phyloP scores from a whole-genome alignment of 2,329 filamentous ascomycete species.

The Phyllachora maydis region DNA sequence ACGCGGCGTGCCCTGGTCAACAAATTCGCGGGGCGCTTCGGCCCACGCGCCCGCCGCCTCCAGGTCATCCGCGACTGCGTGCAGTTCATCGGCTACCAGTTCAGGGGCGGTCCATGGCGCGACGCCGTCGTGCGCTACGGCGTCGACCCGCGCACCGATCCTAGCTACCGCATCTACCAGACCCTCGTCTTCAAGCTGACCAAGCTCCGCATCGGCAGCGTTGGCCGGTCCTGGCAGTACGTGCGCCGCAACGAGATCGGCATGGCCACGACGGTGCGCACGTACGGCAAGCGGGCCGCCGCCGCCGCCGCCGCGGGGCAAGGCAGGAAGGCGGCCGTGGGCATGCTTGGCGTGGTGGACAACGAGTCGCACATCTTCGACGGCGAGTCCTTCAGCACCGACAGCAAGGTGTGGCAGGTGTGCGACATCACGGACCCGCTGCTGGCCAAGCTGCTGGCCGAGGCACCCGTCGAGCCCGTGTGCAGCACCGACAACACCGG shows the following conservation, averaged over 20 bases:
- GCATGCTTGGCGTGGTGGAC: slow-evolving; percentile 13
- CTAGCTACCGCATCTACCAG: slow-evolving; percentile 66
- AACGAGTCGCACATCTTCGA: slow-evolving; percentile 67
- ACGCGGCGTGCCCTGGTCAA: slow-evolving; percentile 70
- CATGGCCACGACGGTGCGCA: slow-evolving; percentile 7
- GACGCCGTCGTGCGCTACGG: slow-evolving; percentile 75
- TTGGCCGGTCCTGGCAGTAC: slow-evolving; percentile 26
- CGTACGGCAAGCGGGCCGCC: slow-evolving; percentile 7
- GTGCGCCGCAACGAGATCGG: slow-evolving; percentile 16
- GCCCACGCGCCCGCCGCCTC: slow-evolving; percentile 23
- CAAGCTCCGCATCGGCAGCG: slow-evolving; percentile 23
- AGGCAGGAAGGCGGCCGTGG: not conserved
- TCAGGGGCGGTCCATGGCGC: slow-evolving; percentile 79
- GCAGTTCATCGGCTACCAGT: slow-evolving; percentile 77
- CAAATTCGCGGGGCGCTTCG: slow-evolving; percentile 25
- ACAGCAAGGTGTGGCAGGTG: slow-evolving; percentile 86
- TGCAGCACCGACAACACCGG: slow-evolving; percentile 48
- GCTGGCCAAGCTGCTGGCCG: slow-evolving; percentile 43
- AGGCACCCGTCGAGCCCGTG: slow-evolving; percentile 31
- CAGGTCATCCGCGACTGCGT: slow-evolving; percentile 61
- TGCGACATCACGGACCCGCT: slow-evolving; percentile 79
- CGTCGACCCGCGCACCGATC: slow-evolving; percentile 61
- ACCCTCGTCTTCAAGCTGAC: slow-evolving; percentile 69
- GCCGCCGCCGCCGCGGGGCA: slow-evolving; percentile 3
- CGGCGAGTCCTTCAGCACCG: slow-evolving; percentile 49